A percentile compares a stretch with the other conserved stretches of the same genome.
Conservation (phyloP, 2,329 filamentous ascomycete species). For the Stagonosporopsis rhizophila region DNA sequence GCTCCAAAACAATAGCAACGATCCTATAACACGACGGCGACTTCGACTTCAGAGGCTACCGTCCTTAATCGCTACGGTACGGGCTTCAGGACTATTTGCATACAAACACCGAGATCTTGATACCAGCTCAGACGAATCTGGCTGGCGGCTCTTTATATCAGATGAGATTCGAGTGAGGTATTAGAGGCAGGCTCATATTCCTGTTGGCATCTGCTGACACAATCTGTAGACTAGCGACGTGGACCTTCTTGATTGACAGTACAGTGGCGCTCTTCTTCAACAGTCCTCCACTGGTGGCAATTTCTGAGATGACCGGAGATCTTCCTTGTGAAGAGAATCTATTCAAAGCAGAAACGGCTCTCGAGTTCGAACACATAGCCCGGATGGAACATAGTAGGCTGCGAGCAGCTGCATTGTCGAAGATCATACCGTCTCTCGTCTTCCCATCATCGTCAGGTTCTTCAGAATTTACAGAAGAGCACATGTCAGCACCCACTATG, state of each 20-base stretch:
- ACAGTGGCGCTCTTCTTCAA: slow-evolving; percentile 12
- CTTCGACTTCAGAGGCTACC: slow-evolving; percentile 7
- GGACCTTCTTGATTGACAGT: slow-evolving; percentile 8
- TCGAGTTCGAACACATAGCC: slow-evolving; percentile 7
- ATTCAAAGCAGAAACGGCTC: slow-evolving; percentile 1
- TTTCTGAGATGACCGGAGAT: slow-evolving; percentile 12
- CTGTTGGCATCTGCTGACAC: neutral
- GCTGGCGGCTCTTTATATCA: neutral
- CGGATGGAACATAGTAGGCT: neutral
- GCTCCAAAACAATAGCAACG: slow-evolving; percentile 2
- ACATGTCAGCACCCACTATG: neutral
- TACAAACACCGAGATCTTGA: neutral
- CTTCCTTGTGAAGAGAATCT: slow-evolving; percentile 11
- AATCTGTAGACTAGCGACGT: neutral
- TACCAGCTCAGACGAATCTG: neutral
- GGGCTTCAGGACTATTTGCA: slow-evolving; percentile 2
- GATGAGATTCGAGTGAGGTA: slow-evolving; percentile 1
- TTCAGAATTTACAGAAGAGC: neutral
- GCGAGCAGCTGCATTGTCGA: neutral
- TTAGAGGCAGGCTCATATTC: neutral
- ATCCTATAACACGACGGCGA: neutral
- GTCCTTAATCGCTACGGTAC: slow-evolving; percentile 2
- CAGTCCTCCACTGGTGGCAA: slow-evolving; percentile 4
- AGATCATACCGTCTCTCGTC: neutral
- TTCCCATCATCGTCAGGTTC: neutral